These are phyloP conservation scores for Pestalotiopsis sp. DNA, from an alignment of 2,329 filamentous ascomycete species.

Conservation along the genomic window DNA sequence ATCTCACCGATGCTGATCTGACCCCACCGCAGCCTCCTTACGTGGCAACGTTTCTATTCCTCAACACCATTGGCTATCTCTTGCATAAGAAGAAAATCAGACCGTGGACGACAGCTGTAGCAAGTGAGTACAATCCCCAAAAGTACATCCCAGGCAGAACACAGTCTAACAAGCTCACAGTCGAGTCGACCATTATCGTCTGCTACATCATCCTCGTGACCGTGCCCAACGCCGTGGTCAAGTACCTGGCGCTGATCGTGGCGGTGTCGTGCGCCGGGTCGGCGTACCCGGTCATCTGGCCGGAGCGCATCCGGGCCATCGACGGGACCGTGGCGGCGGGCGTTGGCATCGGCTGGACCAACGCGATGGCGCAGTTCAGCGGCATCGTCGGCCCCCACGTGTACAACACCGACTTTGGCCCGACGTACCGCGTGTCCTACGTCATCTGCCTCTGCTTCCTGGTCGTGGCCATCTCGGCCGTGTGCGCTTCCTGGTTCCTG, in stretches of 20 bases:
- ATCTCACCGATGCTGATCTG: not conserved
- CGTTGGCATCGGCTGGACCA: conserved; percentile 43
- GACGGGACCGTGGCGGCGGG: conserved; percentile 42
- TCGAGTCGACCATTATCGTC: conserved; percentile 38
- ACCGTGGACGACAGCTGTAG: conserved; percentile 40
- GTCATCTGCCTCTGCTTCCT: conserved; percentile 34
- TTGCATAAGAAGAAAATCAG: conserved; percentile 38
- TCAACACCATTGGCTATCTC: conserved; percentile 36
- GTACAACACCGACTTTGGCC: conserved; percentile 42
- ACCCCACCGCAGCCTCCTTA: conserved; percentile 35
- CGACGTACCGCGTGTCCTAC: conserved; percentile 39
- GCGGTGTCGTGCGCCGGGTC: conserved; percentile 39
- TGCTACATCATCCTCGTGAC: conserved; percentile 42
- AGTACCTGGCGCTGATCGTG: conserved; percentile 39
- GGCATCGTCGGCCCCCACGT: conserved; percentile 43
- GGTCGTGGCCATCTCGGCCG: conserved; percentile 22
- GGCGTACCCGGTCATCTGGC: conserved; percentile 46
- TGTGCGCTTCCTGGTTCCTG: conserved; percentile 26
- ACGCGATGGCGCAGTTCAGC: conserved; percentile 44
- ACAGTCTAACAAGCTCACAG: conserved; percentile 22
- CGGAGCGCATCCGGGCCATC: conserved; percentile 42
- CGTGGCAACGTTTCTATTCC: conserved; percentile 38
- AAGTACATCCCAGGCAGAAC: not conserved
- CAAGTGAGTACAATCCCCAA: conserved; percentile 30
- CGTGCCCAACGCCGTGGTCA: conserved; percentile 34